Conservation (phyloP, 2,329 filamentous ascomycete genomes). For the Colletotrichum falcatum region DNA sequence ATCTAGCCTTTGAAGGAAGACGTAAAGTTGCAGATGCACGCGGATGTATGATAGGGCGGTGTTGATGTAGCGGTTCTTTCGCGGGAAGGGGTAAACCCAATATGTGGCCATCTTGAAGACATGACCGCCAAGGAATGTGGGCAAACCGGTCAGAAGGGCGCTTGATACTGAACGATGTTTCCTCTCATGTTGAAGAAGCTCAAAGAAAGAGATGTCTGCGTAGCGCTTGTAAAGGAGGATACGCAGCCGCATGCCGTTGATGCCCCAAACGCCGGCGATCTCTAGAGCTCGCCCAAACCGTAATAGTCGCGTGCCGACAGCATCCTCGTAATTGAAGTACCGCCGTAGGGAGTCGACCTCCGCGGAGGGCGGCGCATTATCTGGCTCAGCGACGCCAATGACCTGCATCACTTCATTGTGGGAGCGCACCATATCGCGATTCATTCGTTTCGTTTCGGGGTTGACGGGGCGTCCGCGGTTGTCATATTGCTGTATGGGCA, state of each 20-base stretch:
- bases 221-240: constrained; percentile 67
- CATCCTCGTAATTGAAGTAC: constrained; percentile 62
- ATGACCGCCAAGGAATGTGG: constrained; percentile 52
- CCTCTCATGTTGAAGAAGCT: constrained; percentile 53
- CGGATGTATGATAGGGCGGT: constrained; percentile 53
- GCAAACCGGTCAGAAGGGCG: constrained; percentile 54
- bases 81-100: constrained; percentile 39
- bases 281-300: constrained; percentile 52
- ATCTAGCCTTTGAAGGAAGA: constrained; percentile 64
- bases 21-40: constrained; percentile 64
- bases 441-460: constrained; percentile 64
- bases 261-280: constrained; percentile 62
- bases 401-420: constrained; percentile 74
- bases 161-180: constrained; percentile 49
- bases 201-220: constrained; percentile 61
- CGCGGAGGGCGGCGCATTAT: constrained; percentile 56
- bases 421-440: constrained; percentile 68
- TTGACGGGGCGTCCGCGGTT: constrained; percentile 68
- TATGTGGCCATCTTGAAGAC: constrained; percentile 48
- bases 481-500: constrained; percentile 64
- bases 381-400: constrained; percentile 71
- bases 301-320: constrained; percentile 56
- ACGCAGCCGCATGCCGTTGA: constrained; percentile 65
- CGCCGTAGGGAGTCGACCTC: constrained; percentile 56
- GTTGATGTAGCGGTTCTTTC: constrained; percentile 41